A percentile compares a stretch with the other conserved stretches of the same genome.
Evolutionary conservation across 1,284 basidiomycete species (phyloP).

Genomic region (Apiotrichum brassicae): DNA sequence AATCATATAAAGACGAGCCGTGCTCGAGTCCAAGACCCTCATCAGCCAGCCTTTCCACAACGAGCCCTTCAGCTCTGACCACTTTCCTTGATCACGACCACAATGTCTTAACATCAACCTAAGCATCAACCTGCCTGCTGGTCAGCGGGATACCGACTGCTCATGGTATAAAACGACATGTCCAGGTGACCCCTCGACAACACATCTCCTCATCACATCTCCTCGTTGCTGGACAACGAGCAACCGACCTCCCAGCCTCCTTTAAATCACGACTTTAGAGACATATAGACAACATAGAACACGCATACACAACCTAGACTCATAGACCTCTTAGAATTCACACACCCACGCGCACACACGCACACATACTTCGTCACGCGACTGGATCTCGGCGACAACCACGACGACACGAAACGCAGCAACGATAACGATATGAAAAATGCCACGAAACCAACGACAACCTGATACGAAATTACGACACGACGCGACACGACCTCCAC

Average conservation of each 20-base stretch:
- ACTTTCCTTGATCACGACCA: not conserved
- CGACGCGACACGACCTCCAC: not conserved
- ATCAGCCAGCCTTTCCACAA: too few relatives aligned
- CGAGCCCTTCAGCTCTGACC: too few relatives aligned
- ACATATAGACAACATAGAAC: not conserved
- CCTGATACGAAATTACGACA: too few relatives aligned
- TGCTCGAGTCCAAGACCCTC: not conserved
- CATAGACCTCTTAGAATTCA: not conserved
- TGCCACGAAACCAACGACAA: too few relatives aligned
- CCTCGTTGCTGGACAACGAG: not conserved
- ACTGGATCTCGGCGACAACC: too few relatives aligned
- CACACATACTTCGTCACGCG: not conserved
- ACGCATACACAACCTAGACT: not conserved
- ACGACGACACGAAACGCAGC: not conserved
- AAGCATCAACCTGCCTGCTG: too few relatives aligned
- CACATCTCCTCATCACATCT: not conserved
- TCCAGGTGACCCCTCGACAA: not conserved
- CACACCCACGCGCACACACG: too few relatives aligned
- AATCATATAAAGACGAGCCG: not conserved
- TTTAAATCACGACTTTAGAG: not conserved
- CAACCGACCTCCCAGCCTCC: not conserved
- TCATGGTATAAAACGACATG: too few relatives aligned
- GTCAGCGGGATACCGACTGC: too few relatives aligned
- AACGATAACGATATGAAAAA: too few relatives aligned
- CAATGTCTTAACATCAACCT: too few relatives aligned